Evolutionary conservation across 2,329 filamentous ascomycete genomes (phyloP), one percentile per base, ranked within the genome.

Genomic region (Periglandula ipomoeae): DNA sequence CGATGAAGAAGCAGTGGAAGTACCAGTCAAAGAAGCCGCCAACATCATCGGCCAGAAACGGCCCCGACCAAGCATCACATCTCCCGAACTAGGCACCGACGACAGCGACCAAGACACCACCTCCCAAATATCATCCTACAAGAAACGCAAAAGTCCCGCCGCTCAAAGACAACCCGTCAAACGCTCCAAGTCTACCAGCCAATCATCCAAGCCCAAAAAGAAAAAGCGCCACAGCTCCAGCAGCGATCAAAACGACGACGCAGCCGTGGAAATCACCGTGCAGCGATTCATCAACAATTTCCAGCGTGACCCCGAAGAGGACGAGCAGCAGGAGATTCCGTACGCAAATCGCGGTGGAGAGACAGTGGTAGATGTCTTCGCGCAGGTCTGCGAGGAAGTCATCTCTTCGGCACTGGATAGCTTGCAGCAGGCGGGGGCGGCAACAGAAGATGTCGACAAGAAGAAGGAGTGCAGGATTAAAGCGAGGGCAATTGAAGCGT

Each of bases 291-390:
- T 68, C 56, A 77, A 75, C n/a, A 69, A 69, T 46, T 68, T 68
- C 27, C 63, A 59, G n/a, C 63, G 63, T 3, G 63, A 65, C 11
- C 68, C 70, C 4, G 66, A 69, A 35, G 71, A 72, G 3, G 69
- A 74, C 0, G 65, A 78, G 4, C 70, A 71, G 40, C 59, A 65
- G 2, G 73, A 77, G 4, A 76, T 82, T 2, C 75, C 78, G 0
- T 78, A 75, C 52, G 66, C 71, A 0, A 75, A 73, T 55, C 70
- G 73, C 15, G 64, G 67, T 20, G 77, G 78, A 41, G 79, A 83
- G 54, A 85, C 79, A 43, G 71, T 76, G 0, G 68, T 84, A 2
- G 81, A 85, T 55, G 80, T 84, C 1, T 68, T 85, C 34, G 70
- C 74, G 5, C 75, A 82, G 53, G 70, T 83, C 13, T 84, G 78